phyloP scores from a whole-genome alignment of 345 rosid species.

The Lumnitzera littorea region DNA sequence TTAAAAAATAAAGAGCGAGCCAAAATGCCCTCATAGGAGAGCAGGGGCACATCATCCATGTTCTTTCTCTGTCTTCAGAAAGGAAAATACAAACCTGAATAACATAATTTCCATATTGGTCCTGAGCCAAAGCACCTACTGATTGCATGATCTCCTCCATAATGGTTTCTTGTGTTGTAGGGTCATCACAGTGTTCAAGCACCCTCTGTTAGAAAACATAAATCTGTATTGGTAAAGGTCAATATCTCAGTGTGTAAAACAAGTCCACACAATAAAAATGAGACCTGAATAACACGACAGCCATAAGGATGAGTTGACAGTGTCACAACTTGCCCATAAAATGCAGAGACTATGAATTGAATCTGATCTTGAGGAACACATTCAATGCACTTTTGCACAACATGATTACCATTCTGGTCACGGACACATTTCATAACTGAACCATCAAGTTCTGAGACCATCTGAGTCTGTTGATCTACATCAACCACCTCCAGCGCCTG shows the following conservation, averaged over 20 bases:
- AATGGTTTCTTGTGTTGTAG: slow-evolving; percentile 53
- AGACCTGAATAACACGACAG: slow-evolving; percentile 96
- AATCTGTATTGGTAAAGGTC: slow-evolving; percentile 2
- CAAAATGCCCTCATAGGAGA: too few species aligned
- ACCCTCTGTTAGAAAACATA: slow-evolving; percentile 54
- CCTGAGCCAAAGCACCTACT: slow-evolving; percentile 73
- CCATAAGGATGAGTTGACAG: slow-evolving; percentile 98
- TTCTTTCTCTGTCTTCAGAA: neutral
- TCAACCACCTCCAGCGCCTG: slow-evolving; percentile 92
- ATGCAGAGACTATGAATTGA: slow-evolving; percentile 79
- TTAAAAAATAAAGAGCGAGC: too few species aligned
- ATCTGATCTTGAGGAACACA: slow-evolving; percentile 75
- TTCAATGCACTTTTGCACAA: slow-evolving; percentile 93
- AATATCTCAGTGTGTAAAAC: slow-evolving; percentile 1
- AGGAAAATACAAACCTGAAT: slow-evolving; percentile 52
- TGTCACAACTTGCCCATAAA: slow-evolving; percentile 72
- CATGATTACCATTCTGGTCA: slow-evolving; percentile 99
- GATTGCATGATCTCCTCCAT: slow-evolving; percentile 86
- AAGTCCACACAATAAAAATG: neutral
- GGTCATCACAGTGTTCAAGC: slow-evolving; percentile 69
- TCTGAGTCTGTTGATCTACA: slow-evolving; percentile 58
- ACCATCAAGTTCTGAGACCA: slow-evolving; percentile 89
- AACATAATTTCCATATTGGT: slow-evolving; percentile 96
- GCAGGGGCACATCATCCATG: too few species aligned
- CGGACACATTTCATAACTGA: slow-evolving; percentile 84